phyloP scores from a whole-genome alignment of 352 stramenopile genomes.

The Phytopythium mirpurense region DNA sequence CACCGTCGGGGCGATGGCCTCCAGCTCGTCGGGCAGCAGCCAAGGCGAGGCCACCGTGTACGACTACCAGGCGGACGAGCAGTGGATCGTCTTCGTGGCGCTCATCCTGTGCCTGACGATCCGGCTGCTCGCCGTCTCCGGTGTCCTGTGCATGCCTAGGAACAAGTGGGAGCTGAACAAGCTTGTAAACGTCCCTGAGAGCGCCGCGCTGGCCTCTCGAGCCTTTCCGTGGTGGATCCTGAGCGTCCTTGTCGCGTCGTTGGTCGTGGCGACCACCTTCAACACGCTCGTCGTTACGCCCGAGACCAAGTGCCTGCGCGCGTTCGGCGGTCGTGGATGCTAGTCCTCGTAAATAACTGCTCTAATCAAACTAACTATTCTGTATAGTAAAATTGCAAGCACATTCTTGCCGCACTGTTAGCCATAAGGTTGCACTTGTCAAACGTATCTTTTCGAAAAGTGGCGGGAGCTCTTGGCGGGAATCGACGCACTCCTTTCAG shows the following conservation, averaged over 20 bases:
- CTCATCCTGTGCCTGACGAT: conserved; percentile 21
- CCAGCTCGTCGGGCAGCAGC: not conserved
- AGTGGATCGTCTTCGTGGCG: conserved; percentile 23
- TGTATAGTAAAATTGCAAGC: no score
- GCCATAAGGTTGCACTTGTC: not conserved
- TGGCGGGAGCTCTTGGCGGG: not conserved
- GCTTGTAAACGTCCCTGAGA: conserved; percentile 4
- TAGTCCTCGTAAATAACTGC: no score
- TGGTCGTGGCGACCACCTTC: conserved; percentile 15
- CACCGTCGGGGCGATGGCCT: not conserved
- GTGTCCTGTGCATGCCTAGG: conserved; percentile 17
- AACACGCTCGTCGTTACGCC: conserved; percentile 26
- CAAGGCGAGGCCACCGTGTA: conserved; percentile 6
- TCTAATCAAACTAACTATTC: no score
- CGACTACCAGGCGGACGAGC: conserved; percentile 15
- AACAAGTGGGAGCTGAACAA: conserved; percentile 14
- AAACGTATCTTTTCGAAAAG: not conserved
- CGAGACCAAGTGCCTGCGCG: conserved; percentile 25
- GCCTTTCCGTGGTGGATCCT: conserved; percentile 13
- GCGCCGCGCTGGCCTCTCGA: not conserved
- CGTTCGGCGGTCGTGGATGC: conserved; percentile 22
- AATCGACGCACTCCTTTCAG: not conserved
- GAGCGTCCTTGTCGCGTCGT: conserved; percentile 13
- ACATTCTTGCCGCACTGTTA: not conserved
- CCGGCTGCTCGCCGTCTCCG: conserved; percentile 18